These are phyloP conservation scores for Pseudotulostoma volvatum DNA, from an alignment of 495 filamentous ascomycete genomes.

Conservation along the genomic window DNA sequence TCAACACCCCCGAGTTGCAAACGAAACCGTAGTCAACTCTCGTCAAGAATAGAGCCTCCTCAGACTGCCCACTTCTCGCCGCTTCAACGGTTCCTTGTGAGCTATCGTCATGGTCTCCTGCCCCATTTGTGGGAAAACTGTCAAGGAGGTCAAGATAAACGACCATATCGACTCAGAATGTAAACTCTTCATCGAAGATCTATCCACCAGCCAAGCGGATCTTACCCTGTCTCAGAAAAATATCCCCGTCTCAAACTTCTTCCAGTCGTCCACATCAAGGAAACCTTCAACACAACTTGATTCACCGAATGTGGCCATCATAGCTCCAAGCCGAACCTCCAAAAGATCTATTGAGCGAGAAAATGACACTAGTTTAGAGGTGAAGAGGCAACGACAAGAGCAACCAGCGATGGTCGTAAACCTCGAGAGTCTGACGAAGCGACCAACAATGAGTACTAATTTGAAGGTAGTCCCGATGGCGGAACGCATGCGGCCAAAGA, in stretches of 20 bases:
- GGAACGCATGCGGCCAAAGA: conserved; percentile 80
- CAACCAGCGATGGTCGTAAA: conserved; percentile 4
- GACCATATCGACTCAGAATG: conserved; percentile 81
- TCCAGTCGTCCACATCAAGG: conserved; percentile 49
- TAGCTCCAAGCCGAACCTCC: conserved; percentile 20
- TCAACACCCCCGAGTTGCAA: too few relatives aligned
- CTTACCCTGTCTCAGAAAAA: conserved; percentile 29
- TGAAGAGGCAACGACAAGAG: conserved; percentile 7
- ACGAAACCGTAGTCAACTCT: too few relatives aligned
- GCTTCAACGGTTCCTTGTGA: too few relatives aligned
- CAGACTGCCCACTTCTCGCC: background rate
- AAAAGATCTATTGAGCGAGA: conserved; percentile 18
- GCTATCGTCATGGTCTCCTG: conserved; percentile 55
- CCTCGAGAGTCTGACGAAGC: conserved; percentile 33
- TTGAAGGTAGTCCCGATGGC: conserved; percentile 68
- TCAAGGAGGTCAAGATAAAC: conserved; percentile 68
- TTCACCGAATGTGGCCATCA: conserved; percentile 1
- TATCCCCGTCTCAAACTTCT: conserved; percentile 50
- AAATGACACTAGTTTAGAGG: conserved; percentile 9
- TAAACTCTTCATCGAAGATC: conserved; percentile 37
- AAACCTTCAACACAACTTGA: conserved; percentile 16
- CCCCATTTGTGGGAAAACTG: conserved; percentile 67
- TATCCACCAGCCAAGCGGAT: conserved; percentile 23
- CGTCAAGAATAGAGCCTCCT: too few relatives aligned
- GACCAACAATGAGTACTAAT: conserved; percentile 41